Evolutionary conservation across 108 stramenopile species (phyloP).

Genomic region (Skeletonema marinoi): DNA sequence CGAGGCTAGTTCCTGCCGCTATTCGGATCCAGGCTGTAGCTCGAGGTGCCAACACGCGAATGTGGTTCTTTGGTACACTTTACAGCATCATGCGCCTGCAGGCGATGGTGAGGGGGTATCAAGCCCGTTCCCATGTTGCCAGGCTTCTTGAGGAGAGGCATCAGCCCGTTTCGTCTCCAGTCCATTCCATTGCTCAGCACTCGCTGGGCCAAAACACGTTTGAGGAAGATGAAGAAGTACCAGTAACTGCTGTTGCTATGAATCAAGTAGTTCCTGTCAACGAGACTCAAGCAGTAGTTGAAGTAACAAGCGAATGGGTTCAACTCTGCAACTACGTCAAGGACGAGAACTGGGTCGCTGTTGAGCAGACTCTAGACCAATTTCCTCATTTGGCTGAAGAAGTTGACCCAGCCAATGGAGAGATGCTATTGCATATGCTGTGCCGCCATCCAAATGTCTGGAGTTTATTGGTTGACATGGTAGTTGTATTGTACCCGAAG

Average conservation of each 20-base stretch:
- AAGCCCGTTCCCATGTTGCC: slow-evolving; percentile 27
- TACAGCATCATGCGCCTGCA: slow-evolving; percentile 45
- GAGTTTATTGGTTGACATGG: slow-evolving; percentile 83
- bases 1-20: slow-evolving; percentile 41
- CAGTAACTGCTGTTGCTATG: not conserved
- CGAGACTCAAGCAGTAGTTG: slow-evolving; percentile 23
- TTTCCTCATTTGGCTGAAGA: slow-evolving; percentile 72
- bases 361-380: slow-evolving; percentile 76
- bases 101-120: slow-evolving; percentile 43
- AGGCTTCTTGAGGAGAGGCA: slow-evolving; percentile 20
- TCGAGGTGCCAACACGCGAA: slow-evolving; percentile 45
- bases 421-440: slow-evolving; percentile 84
- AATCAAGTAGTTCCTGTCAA: slow-evolving; percentile 12
- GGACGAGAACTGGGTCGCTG: slow-evolving; percentile 82
- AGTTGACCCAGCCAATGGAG: slow-evolving; percentile 69
- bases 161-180: slow-evolving; percentile 43
- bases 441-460: slow-evolving; percentile 69
- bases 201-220: slow-evolving; percentile 13
- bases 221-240: not conserved
- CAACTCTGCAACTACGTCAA: slow-evolving; percentile 72
- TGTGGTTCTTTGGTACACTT: slow-evolving; percentile 49
- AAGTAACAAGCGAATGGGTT: slow-evolving; percentile 31
- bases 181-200: slow-evolving; percentile 20
- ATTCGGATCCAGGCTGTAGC: slow-evolving; percentile 36
- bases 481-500: slow-evolving; percentile 79